Evolutionary conservation across 805 yeast species (phyloP).

Genomic region (Wickerhamomyces xylosicus): DNA sequence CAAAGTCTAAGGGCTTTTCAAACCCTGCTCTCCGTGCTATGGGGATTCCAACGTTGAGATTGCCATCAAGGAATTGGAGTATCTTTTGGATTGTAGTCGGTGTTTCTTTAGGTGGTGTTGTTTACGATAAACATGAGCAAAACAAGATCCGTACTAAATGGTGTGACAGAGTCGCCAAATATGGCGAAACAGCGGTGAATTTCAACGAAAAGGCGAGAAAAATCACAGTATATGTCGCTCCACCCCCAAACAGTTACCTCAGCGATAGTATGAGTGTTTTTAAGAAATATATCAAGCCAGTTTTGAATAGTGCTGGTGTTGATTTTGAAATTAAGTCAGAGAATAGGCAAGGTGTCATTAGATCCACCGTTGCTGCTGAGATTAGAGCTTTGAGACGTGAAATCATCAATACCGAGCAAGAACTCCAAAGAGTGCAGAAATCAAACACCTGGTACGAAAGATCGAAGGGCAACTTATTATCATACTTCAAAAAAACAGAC

Average conservation of each 20-base stretch:
- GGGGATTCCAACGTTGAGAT: slow-evolving; percentile 69
- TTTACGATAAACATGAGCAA: slow-evolving; percentile 73
- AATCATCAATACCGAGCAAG: slow-evolving; percentile 21
- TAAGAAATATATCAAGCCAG: slow-evolving; percentile 75
- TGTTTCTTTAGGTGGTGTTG: slow-evolving; percentile 59
- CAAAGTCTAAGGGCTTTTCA: slow-evolving; percentile 31
- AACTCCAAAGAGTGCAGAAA: slow-evolving; percentile 10
- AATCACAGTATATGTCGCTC: slow-evolving; percentile 76
- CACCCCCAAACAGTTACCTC: slow-evolving; percentile 92
- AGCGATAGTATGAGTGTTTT: slow-evolving; percentile 66
- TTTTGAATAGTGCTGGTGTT: slow-evolving; percentile 71
- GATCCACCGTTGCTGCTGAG: slow-evolving; percentile 72
- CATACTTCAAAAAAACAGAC: slow-evolving; percentile 5
- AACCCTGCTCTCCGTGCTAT: slow-evolving; percentile 78
- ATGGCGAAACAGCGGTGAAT: slow-evolving; percentile 38
- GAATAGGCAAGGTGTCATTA: slow-evolving; percentile 80
- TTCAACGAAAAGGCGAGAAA: slow-evolving; percentile 57
- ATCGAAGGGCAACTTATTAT: slow-evolving; percentile 5
- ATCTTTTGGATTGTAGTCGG: slow-evolving; percentile 73
- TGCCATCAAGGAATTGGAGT: slow-evolving; percentile 91
- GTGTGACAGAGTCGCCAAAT: slow-evolving; percentile 46
- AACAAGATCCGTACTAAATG: slow-evolving; percentile 52
- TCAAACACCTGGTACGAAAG: slow-evolving; percentile 13
- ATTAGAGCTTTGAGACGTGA: slow-evolving; percentile 60
- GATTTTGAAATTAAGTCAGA: slow-evolving; percentile 76